phyloP scores from a whole-genome alignment of 805 yeast species.

The Candida multigemmis region DNA sequence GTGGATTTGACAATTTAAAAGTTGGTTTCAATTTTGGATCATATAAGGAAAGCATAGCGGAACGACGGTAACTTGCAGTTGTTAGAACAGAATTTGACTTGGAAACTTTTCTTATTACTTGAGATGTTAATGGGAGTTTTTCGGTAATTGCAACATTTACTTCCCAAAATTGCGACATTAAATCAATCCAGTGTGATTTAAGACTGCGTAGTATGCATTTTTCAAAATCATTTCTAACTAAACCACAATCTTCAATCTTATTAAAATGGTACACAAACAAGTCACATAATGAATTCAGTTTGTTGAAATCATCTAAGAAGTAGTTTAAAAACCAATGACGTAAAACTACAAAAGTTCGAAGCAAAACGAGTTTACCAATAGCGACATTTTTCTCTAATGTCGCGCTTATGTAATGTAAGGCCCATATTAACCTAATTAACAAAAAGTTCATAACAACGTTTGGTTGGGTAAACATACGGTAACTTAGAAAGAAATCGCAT shows the following conservation, averaged over 20 bases:
- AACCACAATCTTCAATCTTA: constrained; percentile 27
- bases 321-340: constrained; percentile 89
- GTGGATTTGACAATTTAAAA: too few species aligned
- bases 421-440: constrained; percentile 65
- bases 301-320: constrained; percentile 67
- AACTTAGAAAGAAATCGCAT: constrained; percentile 82
- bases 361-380: constrained; percentile 56
- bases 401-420: constrained; percentile 42
- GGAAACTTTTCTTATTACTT: constrained; percentile 5
- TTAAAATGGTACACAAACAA: constrained; percentile 39
- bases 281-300: constrained; percentile 23
- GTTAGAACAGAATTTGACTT: constrained; percentile 23
- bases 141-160: constrained; percentile 9
- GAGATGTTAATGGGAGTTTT: constrained; percentile 2
- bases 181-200: constrained; percentile 31
- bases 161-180: constrained; percentile 23
- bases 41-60: constrained; percentile 37
- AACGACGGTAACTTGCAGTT: constrained; percentile 33
- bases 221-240: constrained; percentile 18
- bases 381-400: too few species aligned
- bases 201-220: constrained; percentile 27
- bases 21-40: constrained; percentile 23
- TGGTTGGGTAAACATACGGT: constrained; percentile 59
- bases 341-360: constrained; percentile 78
- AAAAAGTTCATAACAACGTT: constrained; percentile 51